phyloP scores from a whole-genome alignment of 83 land plant genomes.

The Thuja plicata region DNA sequence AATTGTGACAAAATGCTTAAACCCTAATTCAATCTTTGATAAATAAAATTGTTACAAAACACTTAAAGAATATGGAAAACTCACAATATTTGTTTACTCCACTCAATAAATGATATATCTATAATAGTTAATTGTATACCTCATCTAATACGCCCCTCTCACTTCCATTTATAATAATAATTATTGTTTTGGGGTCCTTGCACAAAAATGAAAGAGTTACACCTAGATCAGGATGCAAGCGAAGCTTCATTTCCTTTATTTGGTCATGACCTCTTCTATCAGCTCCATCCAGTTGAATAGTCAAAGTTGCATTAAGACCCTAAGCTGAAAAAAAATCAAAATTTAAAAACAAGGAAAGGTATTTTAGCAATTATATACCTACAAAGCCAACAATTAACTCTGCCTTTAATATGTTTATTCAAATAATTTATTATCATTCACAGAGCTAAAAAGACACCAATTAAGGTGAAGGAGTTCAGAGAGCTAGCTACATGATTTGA shows the following conservation, averaged over 20 bases:
- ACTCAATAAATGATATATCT: too few relatives aligned
- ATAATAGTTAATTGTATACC: conserved; percentile 16
- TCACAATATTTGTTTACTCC: too few relatives aligned
- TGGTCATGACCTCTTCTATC: conserved; percentile 52
- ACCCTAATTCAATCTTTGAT: too few relatives aligned
- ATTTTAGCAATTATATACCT: not conserved
- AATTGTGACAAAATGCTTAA: too few relatives aligned
- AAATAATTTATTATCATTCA: not conserved
- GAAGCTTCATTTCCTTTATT: conserved; percentile 43
- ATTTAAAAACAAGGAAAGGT: not conserved
- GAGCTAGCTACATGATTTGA: not conserved
- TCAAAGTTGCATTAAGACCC: conserved; percentile 52
- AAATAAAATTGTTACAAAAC: too few relatives aligned
- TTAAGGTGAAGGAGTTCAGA: not conserved
- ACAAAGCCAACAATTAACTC: not conserved
- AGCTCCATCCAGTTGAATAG: conserved; percentile 47
- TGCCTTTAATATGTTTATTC: not conserved
- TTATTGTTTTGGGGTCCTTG: conserved; percentile 41
- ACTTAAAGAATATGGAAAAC: too few relatives aligned
- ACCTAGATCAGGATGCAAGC: conserved; percentile 35
- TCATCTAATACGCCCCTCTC: conserved; percentile 49
- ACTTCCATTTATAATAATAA: conserved; percentile 56
- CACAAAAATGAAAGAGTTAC: conserved; percentile 33
- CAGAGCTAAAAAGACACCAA: not conserved
- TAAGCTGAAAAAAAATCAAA: not conserved